Base-by-base conservation (phyloP, 805 yeast genomes). In the Myxozyma nipponensis region DNA sequence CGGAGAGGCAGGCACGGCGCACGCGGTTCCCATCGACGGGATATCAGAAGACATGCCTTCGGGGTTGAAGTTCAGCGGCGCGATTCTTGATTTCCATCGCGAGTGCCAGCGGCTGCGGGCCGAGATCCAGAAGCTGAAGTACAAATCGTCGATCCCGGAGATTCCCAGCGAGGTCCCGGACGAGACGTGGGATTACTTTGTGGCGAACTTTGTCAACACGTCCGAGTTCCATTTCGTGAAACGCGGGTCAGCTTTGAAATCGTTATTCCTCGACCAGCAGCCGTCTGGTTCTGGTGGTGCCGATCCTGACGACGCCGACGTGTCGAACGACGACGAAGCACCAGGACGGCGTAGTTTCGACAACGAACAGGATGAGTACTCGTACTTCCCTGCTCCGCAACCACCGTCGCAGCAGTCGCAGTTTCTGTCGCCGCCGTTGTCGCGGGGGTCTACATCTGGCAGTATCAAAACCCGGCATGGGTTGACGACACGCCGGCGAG, bases 21-120 rank as follows among this genome's bases (percentile, higher is more conserved):
- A 15, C 42, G 42, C 32, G 17, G 19, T 10, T 18, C 42, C 30
- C 4, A 30, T 23, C 28, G 32, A 42, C 35, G 50, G 34, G 22
- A 13, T 13, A 9, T 9, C 32, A 28, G 54, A 48, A 13, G 58
- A 47, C 19, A 47, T 44, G 28, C 52, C 52, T 32, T 24, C 52
- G 2, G 58, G 52, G 6, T 18, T 54, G 6, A 10, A 35, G 19
- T 41, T 54, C 39, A 38, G 42, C 1, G 52, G 50, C 13, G 46
- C 50, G 9, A 22, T 54, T 18, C 38, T 36, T 2, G 51, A 34
- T 35, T 55, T 55, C 35, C 59, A 55, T 30, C 21, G 36, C 3
- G 59, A 55, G 23, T 55, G 59, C 32, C 28, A 52, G 15, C 46
- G 58, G 2, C 44, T 54, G n/a, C 58, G 58, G 10, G 52, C 46